Conservation (phyloP, 2,329 filamentous ascomycete species). For the Dactylellina parvicollis region DNA sequence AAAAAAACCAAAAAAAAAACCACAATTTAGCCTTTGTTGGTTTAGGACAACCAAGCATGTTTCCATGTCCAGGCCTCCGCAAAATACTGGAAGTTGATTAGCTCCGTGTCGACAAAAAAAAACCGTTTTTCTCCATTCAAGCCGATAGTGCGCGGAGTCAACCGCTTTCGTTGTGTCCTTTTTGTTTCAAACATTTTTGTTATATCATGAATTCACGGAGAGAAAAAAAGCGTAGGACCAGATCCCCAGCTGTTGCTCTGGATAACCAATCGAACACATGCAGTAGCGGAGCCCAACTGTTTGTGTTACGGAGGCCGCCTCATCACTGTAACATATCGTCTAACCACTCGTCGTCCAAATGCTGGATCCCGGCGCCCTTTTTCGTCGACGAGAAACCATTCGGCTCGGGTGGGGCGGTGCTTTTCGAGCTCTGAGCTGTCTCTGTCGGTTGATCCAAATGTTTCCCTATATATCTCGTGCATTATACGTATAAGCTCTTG, state of each 20-base stretch:
- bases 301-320: conserved; percentile 29
- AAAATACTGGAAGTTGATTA: conserved; percentile 53
- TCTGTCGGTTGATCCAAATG: conserved; percentile 30
- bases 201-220: conserved; percentile 41
- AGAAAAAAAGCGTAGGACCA: conserved; percentile 35
- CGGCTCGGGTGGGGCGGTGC: conserved; percentile 28
- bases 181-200: conserved; percentile 48
- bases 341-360: conserved; percentile 58
- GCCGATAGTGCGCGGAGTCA: conserved; percentile 52
- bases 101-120: conserved; percentile 45
- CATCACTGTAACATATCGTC: conserved; percentile 57
- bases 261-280: conserved; percentile 24
- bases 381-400: conserved; percentile 24
- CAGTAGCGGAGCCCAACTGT: conserved; percentile 3
- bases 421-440: conserved; percentile 33
- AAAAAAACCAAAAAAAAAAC: conserved; percentile 5
- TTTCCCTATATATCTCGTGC: conserved; percentile 49
- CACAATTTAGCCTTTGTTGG: conserved; percentile 54
- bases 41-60: conserved; percentile 39
- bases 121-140: conserved; percentile 41
- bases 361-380: conserved; percentile 33
- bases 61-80: conserved; percentile 49
- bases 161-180: conserved; percentile 31
- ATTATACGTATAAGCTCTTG: conserved; percentile 46
- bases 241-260: conserved; percentile 28